A percentile compares a stretch with the other conserved stretches of the same genome.
Evolutionary conservation across 768 basidiomycete genomes (phyloP).

Genomic region (Rhodosporidiobolus odoratus): DNA sequence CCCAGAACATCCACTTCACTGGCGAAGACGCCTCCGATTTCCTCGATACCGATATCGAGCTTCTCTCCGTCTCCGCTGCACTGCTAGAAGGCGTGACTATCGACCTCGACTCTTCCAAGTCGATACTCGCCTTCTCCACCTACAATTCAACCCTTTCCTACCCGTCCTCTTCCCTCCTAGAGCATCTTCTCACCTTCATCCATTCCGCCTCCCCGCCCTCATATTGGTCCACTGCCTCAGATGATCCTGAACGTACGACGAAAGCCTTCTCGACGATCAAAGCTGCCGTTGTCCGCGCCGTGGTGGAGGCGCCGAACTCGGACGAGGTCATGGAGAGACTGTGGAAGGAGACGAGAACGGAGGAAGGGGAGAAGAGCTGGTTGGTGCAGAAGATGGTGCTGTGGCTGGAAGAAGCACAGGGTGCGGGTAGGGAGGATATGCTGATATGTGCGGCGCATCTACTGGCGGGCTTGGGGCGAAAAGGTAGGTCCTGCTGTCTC

Average conservation of each 20-base stretch:
- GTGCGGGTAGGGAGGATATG: conserved; percentile 61
- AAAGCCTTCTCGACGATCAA: conserved; percentile 70
- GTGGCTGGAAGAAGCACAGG: conserved; percentile 56
- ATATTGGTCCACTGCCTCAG: conserved; percentile 13
- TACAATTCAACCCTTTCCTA: not conserved
- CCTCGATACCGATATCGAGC: conserved; percentile 35
- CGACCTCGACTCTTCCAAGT: conserved; percentile 8
- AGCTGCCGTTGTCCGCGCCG: conserved; percentile 73
- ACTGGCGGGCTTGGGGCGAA: conserved; percentile 71
- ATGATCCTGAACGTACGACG: conserved; percentile 1
- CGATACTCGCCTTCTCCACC: conserved; percentile 17
- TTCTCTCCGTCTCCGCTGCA: conserved; percentile 25
- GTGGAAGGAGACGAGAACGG: conserved; percentile 51
- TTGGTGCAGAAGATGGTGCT: conserved; percentile 67
- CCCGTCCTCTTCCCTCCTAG: conserved; percentile 10
- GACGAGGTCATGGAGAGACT: conserved; percentile 65
- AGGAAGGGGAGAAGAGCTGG: conserved; percentile 46
- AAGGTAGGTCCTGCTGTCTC: conserved; percentile 52
- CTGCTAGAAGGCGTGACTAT: conserved; percentile 32
- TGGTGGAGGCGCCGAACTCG: conserved; percentile 79
- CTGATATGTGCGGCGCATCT: conserved; percentile 74
- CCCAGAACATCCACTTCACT: not conserved
- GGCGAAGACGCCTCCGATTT: conserved; percentile 5
- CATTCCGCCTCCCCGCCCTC: conserved; percentile 16
- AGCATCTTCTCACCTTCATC: conserved; percentile 35